A percentile compares a stretch with the other conserved stretches of the same genome.
Conservation (phyloP, 2,329 filamentous ascomycete genomes). For the Rhynchosporium graminicola region DNA sequence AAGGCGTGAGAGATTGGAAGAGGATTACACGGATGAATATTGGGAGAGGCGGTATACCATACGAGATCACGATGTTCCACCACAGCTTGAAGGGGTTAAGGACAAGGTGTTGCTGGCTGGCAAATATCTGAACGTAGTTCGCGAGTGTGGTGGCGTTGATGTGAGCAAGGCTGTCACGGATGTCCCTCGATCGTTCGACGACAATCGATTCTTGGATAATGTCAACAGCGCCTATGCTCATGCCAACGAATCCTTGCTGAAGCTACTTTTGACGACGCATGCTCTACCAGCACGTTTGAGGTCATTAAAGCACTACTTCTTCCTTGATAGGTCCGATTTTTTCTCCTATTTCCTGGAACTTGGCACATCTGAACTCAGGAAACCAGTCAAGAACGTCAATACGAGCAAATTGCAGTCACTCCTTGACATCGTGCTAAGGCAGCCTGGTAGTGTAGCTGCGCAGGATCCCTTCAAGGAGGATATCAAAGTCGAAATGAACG, state of each 20-base stretch:
- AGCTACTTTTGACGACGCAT: conserved; percentile 88
- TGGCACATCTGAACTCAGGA: conserved; percentile 83
- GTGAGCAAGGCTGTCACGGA: conserved; percentile 85
- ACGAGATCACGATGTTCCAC: conserved; percentile 85
- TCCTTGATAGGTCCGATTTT: conserved; percentile 95
- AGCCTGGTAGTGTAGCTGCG: conserved; percentile 90
- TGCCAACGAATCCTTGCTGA: conserved; percentile 90
- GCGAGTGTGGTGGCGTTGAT: conserved; percentile 95
- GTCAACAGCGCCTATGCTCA: conserved; percentile 94
- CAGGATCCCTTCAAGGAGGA: conserved; percentile 98
- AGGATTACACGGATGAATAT: conserved; percentile 98
- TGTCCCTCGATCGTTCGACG: conserved; percentile 90
- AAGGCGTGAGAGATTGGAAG: conserved; percentile 82
- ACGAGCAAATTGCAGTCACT: conserved; percentile 91
- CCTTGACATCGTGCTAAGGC: conserved; percentile 93
- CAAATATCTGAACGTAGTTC: conserved; percentile 96
- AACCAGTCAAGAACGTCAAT: conserved; percentile 86
- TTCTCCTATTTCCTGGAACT: conserved; percentile 98
- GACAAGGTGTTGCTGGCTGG: conserved; percentile 94
- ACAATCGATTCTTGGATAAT: conserved; percentile 89
- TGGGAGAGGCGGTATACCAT: conserved; percentile 98
- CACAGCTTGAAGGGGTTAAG: conserved; percentile 86
- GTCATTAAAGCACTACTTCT: conserved; percentile 98
- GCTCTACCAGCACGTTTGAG: conserved; percentile 82
- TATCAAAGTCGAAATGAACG: conserved; percentile 96